A percentile compares a stretch with the other conserved stretches of the same genome.
These are phyloP conservation scores for Neodidymelliopsis sp. DNA, from an alignment of 2,329 filamentous ascomycete species.

Conservation along the genomic window DNA sequence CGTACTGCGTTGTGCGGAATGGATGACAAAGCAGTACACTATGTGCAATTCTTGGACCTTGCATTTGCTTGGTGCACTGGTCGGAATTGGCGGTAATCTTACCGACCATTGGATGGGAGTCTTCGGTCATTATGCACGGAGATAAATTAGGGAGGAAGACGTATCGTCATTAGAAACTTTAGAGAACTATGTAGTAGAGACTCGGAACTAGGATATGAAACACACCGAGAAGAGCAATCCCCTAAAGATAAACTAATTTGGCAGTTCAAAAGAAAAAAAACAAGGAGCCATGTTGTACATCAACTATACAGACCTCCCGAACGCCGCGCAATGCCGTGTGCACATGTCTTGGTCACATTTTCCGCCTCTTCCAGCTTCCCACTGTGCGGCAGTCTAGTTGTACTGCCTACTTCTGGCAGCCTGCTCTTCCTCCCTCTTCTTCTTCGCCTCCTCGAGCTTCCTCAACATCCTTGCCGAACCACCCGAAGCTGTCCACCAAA, in stretches of 20 bases:
- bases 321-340: slow-evolving; percentile 22
- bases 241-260: background rate
- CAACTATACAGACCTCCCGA: slow-evolving; percentile 4
- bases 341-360: background rate
- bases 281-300: slow-evolving; percentile 7
- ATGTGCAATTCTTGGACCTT: background rate
- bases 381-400: slow-evolving; percentile 22
- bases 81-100: background rate
- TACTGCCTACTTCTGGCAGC: slow-evolving; percentile 34
- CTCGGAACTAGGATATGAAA: background rate
- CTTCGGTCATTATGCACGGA: background rate
- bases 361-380: background rate
- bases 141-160: background rate
- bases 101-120: background rate
- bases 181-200: slow-evolving; percentile 2
- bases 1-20: background rate
- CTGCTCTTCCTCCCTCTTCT: slow-evolving; percentile 37
- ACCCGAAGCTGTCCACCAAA: slow-evolving; percentile 91
- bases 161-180: slow-evolving; percentile 4
- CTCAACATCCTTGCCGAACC: slow-evolving; percentile 65
- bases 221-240: background rate
- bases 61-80: background rate
- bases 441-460: slow-evolving; percentile 42
- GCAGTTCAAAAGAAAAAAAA: background rate
- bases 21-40: background rate